These are phyloP conservation scores for Chytridium lagenaria DNA, from an alignment of 371 early-diverging fungal species.

Conservation along the genomic window DNA sequence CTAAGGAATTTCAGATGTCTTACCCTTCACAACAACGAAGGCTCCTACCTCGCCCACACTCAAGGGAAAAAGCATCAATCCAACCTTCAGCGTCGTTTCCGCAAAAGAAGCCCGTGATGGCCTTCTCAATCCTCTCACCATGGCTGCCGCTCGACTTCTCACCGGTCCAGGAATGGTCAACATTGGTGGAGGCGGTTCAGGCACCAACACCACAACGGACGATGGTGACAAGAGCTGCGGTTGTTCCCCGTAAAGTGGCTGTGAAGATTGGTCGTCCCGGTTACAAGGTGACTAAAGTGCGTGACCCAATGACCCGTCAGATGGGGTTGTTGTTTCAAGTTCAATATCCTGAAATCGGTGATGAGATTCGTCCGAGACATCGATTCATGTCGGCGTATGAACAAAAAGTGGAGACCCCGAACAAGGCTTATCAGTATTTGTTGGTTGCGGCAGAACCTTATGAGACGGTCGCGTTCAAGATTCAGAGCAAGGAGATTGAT, in stretches of 20 bases:
- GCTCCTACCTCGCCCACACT: conserved; percentile 95
- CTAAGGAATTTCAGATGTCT: conserved; percentile 62
- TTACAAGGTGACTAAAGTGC: conserved; percentile 93
- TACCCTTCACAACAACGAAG: conserved; percentile 95
- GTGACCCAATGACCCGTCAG: conserved; percentile 87
- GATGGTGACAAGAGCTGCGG: conserved; percentile 15
- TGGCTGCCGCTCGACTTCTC: conserved; percentile 34
- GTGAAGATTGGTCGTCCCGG: conserved; percentile 98
- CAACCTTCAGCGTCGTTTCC: conserved; percentile 90
- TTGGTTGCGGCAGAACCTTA: conserved; percentile 97
- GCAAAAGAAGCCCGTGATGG: conserved; percentile 86
- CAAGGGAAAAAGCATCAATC: conserved; percentile 99
- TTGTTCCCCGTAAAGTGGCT: conserved; percentile 45
- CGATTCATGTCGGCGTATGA: conserved; percentile 99
- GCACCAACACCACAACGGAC: background rate
- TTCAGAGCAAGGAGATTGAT: conserved; percentile 92
- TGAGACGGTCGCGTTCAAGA: conserved; percentile 93
- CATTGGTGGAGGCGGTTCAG: background rate
- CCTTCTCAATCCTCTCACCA: conserved; percentile 51
- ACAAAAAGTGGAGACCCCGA: conserved; percentile 90
- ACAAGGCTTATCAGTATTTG: conserved; percentile 89
- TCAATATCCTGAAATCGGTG: conserved; percentile 83
- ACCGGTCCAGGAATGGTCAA: conserved; percentile 3
- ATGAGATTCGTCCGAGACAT: conserved; percentile 58
- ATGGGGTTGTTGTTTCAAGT: conserved; percentile 93